Percentiles rank a stretch among this genome's conserved stretches.
Conservation (phyloP, 2,329 filamentous ascomycete species). For the Achaetomium macrosporum region DNA sequence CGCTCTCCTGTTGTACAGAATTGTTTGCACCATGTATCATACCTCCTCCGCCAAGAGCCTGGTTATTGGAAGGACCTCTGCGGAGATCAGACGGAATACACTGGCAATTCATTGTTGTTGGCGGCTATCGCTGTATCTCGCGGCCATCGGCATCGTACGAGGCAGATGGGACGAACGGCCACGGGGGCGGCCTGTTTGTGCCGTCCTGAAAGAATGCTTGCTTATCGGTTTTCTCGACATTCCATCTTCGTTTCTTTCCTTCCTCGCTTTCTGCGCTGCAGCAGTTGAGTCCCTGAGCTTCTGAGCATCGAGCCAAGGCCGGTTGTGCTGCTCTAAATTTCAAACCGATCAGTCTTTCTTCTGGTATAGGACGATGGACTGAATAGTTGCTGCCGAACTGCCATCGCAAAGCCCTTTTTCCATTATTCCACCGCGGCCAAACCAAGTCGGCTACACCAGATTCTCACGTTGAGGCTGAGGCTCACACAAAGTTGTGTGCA, state of each 20-base stretch:
- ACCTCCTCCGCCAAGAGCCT: background rate
- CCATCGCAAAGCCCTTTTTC: background rate
- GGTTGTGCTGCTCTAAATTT: too few species aligned
- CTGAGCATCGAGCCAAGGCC: too few species aligned
- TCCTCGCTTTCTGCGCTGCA: background rate
- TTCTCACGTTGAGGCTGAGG: background rate
- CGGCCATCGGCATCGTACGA: background rate
- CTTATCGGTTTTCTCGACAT: background rate
- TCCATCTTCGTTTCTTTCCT: background rate
- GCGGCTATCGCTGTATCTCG: background rate
- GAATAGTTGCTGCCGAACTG: too few species aligned
- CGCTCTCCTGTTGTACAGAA: slow-evolving; percentile 9
- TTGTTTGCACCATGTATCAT: slow-evolving; percentile 15
- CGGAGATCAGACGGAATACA: slow-evolving; percentile 1
- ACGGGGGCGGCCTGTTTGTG: background rate
- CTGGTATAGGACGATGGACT: too few species aligned
- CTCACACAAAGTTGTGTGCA: slow-evolving; percentile 5
- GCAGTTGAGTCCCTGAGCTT: too few species aligned
- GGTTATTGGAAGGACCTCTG: background rate
- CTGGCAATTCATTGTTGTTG: background rate
- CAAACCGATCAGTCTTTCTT: too few species aligned
- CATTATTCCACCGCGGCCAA: too few species aligned
- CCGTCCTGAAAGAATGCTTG: background rate
- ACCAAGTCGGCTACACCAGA: background rate
- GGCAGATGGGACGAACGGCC: slow-evolving; percentile 5